Evolutionary conservation across 805 yeast species (phyloP).

Genomic region (Diddensiella transvaalensis): DNA sequence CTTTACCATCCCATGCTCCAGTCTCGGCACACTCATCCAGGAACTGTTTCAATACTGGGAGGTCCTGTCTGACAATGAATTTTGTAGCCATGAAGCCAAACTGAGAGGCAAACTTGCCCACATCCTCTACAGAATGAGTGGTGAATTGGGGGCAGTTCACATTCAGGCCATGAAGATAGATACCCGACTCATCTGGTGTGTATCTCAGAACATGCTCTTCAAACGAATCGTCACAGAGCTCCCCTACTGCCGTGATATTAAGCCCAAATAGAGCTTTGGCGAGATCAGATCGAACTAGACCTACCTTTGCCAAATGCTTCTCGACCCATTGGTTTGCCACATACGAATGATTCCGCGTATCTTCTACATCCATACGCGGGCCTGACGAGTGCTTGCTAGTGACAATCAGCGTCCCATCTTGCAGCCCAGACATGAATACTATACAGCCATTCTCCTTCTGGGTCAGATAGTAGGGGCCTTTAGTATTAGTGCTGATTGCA

Average conservation of each 20-base stretch:
- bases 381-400: slow-evolving; percentile 94
- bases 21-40: slow-evolving; percentile 55
- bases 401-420: slow-evolving; percentile 73
- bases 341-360: slow-evolving; percentile 62
- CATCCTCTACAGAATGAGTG: slow-evolving; percentile 62
- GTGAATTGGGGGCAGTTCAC: slow-evolving; percentile 56
- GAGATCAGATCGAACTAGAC: slow-evolving; percentile 45
- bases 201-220: slow-evolving; percentile 92
- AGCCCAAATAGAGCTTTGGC: slow-evolving; percentile 50
- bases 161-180: slow-evolving; percentile 88
- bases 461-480: slow-evolving; percentile 78
- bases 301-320: slow-evolving; percentile 45
- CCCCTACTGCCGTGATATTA: slow-evolving; percentile 83
- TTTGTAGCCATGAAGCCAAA: slow-evolving; percentile 73
- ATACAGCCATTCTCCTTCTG: slow-evolving; percentile 94
- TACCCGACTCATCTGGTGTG: slow-evolving; percentile 61
- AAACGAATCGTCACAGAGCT: slow-evolving; percentile 84
- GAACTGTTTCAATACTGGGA: slow-evolving; percentile 45
- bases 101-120: slow-evolving; percentile 52
- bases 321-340: slow-evolving; percentile 62
- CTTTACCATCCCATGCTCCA: slow-evolving; percentile 68
- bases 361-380: slow-evolving; percentile 43
- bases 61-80: slow-evolving; percentile 39
- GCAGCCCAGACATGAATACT: slow-evolving; percentile 71
- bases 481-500: slow-evolving; percentile 43